These are phyloP conservation scores for Psilocybe azurescens DNA, from an alignment of 768 basidiomycete genomes.

Conservation along the genomic window DNA sequence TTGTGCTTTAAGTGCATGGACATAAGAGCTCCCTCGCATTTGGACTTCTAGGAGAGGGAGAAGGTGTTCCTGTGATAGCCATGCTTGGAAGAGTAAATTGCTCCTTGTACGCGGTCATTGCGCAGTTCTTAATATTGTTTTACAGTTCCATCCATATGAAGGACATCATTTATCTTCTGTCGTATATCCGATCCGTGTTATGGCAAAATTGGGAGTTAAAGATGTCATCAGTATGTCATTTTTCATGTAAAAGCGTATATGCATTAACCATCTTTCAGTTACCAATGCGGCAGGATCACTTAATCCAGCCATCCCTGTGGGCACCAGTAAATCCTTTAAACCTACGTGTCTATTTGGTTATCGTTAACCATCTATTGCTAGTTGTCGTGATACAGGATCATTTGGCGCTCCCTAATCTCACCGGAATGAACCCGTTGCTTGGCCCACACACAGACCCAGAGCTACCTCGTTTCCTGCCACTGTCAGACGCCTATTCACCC, in stretches of 20 bases:
- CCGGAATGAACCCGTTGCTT: constrained; percentile 79
- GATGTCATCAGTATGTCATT: constrained; percentile 69
- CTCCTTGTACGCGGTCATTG: neutral
- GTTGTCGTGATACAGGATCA: constrained; percentile 89
- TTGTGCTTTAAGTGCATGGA: constrained; percentile 61
- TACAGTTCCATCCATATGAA: constrained; percentile 86
- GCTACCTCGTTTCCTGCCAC: constrained; percentile 79
- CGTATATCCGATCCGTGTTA: constrained; percentile 78
- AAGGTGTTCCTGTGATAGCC: constrained; percentile 81
- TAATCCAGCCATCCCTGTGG: constrained; percentile 73
- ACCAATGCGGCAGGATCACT: constrained; percentile 90
- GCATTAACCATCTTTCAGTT: constrained; percentile 46
- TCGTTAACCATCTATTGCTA: constrained; percentile 28
- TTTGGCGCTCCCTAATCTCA: constrained; percentile 77
- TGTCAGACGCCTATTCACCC: constrained; percentile 84
- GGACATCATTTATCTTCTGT: constrained; percentile 74
- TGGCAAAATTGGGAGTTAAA: constrained; percentile 79
- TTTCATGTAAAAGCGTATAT: neutral
- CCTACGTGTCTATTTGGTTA: neutral
- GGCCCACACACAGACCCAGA: constrained; percentile 67
- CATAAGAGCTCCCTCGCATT: constrained; percentile 85
- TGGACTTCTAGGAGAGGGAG: constrained; percentile 65
- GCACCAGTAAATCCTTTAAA: constrained; percentile 65
- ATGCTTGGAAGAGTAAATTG: constrained; percentile 83
- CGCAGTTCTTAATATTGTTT: constrained; percentile 9